Percentiles rank a stretch among this genome's conserved stretches.
Conservation (phyloP, 2,329 filamentous ascomycete genomes). For the Hyphodiscus sp. region DNA sequence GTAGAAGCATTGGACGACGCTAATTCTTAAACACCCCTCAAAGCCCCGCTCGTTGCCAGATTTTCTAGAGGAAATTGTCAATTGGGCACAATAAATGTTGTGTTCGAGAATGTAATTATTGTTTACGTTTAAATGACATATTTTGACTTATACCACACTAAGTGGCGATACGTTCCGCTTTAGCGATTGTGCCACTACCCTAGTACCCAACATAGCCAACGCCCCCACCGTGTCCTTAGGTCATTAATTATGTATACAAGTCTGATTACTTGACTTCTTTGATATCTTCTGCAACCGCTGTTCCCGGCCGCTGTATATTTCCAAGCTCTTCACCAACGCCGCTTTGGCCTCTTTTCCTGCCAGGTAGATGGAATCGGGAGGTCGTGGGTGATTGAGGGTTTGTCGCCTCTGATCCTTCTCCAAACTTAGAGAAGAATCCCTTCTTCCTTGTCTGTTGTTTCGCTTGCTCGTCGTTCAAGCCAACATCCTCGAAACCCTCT, state of each 20-base stretch:
- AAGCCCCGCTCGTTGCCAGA: not conserved
- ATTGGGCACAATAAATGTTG: too few relatives aligned
- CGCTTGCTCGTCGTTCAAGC: conserved; percentile 67
- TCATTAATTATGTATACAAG: not conserved
- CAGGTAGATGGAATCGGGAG: conserved; percentile 60
- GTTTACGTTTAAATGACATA: conserved; percentile 1
- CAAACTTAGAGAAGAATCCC: conserved; percentile 76
- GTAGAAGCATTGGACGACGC: not conserved
- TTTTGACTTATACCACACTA: not conserved
- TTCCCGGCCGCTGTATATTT: conserved; percentile 40
- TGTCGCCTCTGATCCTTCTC: conserved; percentile 40
- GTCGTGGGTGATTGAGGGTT: conserved; percentile 36
- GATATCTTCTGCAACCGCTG: conserved; percentile 16
- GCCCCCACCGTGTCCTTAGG: not conserved
- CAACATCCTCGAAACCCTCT: conserved; percentile 85
- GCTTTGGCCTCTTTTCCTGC: conserved; percentile 65
- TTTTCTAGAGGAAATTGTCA: too few relatives aligned
- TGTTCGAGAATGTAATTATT: conserved; percentile 7
- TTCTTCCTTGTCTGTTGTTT: conserved; percentile 53
- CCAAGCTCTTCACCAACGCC: conserved; percentile 67
- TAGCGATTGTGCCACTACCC: conserved; percentile 11
- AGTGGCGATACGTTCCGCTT: conserved; percentile 1
- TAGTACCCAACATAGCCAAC: conserved; percentile 3
- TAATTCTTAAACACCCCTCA: not conserved
- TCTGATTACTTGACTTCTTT: conserved; percentile 27